These are phyloP conservation scores for Ilex paraguariensis DNA, from an alignment of 305 asterid genomes.

Conservation along the genomic window DNA sequence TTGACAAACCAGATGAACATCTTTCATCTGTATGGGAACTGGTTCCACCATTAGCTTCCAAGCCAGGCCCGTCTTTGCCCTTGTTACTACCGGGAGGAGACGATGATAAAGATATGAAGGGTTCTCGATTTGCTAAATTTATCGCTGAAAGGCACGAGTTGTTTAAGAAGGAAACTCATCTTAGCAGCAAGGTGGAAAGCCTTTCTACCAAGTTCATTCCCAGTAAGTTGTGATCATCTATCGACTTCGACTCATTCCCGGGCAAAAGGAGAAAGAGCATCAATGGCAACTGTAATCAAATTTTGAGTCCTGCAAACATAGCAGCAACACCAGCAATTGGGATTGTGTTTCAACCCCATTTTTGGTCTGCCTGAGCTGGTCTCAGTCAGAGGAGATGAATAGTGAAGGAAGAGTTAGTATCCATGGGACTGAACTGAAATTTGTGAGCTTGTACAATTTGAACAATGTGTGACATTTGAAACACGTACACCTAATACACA, in stretches of 20 bases:
- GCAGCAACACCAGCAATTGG: no score
- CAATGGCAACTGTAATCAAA: no score
- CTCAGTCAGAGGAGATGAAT: no score
- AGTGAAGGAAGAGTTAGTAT: no score
- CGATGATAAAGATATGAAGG: conserved; percentile 44
- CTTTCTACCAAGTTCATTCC: conserved; percentile 31
- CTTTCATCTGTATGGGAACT: conserved; percentile 91
- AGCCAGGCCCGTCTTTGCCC: conserved; percentile 52
- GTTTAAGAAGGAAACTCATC: conserved; percentile 39
- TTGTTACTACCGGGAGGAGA: conserved; percentile 42
- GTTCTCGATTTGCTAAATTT: conserved; percentile 87
- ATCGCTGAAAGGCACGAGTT: conserved; percentile 58
- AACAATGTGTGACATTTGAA: no score
- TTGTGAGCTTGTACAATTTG: background rate
- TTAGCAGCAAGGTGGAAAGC: conserved; percentile 34
- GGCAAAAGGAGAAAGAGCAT: no score
- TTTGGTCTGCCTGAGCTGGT: no score
- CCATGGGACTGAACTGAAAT: no score
- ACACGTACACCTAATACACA: no score
- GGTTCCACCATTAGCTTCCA: conserved; percentile 76
- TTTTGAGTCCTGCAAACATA: no score
- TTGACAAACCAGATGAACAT: conserved; percentile 75
- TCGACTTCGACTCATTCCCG: background rate
- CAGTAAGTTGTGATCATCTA: conserved; percentile 58
- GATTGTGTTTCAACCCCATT: background rate